These are phyloP conservation scores for Carallia pectinifolia DNA, from an alignment of 345 rosid species.

Conservation along the genomic window DNA sequence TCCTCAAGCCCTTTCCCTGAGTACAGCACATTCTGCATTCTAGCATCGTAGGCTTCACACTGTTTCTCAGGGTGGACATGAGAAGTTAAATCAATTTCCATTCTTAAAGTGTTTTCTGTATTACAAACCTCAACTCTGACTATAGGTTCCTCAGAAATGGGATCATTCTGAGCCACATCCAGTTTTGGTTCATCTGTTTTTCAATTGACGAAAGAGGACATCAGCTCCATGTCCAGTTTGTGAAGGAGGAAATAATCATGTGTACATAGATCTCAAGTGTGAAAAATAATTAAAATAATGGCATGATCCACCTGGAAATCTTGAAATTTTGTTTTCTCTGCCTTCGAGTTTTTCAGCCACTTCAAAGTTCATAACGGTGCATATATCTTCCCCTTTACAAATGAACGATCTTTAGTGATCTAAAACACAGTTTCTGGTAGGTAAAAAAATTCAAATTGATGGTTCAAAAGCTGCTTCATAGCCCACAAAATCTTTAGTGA, in stretches of 20 bases:
- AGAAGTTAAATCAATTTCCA: constrained; percentile 27
- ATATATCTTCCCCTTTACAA: constrained; percentile 7
- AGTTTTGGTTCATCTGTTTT: constrained; percentile 31
- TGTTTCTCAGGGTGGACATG: constrained; percentile 16
- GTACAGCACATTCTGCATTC: neutral
- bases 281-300: no score
- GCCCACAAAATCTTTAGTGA: no score
- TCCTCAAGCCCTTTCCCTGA: constrained; percentile 10
- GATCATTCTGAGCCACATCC: constrained; percentile 26
- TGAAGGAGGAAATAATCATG: no score
- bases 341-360: constrained; percentile 16
- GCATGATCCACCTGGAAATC: constrained; percentile 30
- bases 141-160: constrained; percentile 14
- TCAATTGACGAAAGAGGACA: constrained; percentile 16
- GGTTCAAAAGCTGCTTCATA: no score
- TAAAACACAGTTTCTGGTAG: neutral
- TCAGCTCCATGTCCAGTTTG: no score
- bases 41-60: constrained; percentile 26
- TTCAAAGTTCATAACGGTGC: constrained; percentile 7
- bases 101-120: constrained; percentile 22
- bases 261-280: no score
- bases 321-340: constrained; percentile 15
- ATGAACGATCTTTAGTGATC: no score
- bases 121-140: constrained; percentile 21
- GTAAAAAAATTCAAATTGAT: no score